phyloP scores from a whole-genome alignment of 1,284 basidiomycete genomes.

The Lignosus rhinocerotis region DNA sequence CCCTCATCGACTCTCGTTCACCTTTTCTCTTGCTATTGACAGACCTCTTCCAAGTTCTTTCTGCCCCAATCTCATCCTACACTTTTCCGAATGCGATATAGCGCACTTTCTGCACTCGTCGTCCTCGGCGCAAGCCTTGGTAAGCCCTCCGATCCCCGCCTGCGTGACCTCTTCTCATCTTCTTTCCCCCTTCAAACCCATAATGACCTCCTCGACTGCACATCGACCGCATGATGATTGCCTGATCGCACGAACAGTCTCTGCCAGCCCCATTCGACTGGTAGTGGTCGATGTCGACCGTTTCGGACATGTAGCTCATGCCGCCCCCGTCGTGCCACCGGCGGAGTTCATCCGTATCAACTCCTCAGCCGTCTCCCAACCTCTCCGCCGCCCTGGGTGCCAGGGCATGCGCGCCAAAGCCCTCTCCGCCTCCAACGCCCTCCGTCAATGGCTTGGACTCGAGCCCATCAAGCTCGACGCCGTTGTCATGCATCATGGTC shows the following conservation, averaged over 20 bases:
- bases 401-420: constrained; percentile 43
- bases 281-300: constrained; percentile 35
- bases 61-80: neutral
- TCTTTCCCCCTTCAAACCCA: neutral
- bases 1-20: neutral
- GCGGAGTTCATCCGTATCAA: too few relatives aligned
- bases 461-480: constrained; percentile 38
- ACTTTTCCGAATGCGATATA: constrained; percentile 3
- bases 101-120: constrained; percentile 25
- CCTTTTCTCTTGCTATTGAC: neutral
- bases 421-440: constrained; percentile 45
- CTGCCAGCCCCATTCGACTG: constrained; percentile 40
- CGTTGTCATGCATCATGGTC: constrained; percentile 7
- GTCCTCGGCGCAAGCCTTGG: constrained; percentile 39
- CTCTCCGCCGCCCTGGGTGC: constrained; percentile 14
- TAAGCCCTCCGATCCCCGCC: constrained; percentile 22
- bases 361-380: too few relatives aligned
- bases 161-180: neutral
- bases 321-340: constrained; percentile 4
- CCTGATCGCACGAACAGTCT: constrained; percentile 18
- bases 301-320: constrained; percentile 23
- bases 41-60: neutral
- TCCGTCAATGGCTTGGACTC: constrained; percentile 51
- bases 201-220: neutral
- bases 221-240: neutral